Evolutionary conservation across 208 protist species (phyloP), one percentile per base, ranked within the genome.

Genomic region (Crithidia expoeki): DNA sequence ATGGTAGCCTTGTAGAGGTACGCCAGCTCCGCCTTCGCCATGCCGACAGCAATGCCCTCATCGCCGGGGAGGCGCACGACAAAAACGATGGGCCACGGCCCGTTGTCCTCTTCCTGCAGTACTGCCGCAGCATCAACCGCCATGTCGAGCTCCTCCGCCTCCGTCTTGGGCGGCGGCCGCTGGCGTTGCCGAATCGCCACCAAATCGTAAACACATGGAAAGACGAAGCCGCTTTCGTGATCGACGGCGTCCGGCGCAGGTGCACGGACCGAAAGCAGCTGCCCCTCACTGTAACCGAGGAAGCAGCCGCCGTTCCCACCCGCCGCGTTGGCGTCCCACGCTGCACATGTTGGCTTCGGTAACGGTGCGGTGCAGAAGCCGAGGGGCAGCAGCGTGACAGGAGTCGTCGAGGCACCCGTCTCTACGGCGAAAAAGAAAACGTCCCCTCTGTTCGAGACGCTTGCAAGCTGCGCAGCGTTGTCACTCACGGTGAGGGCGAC

Each of bases 401-500:
- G 49, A 11, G 68, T n/a, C 42, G 47, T 23, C 10, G 34, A 17
- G 32, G 27, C 34, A 1, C 25, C 34, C 34, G 55, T 44, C 30
- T 62, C 57, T n/a, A 94, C 77, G 0, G 70, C 60, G 61, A 98
- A 96, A 82, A 99, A 98, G 67, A 99, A 99, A n/a, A 97, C 74
- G 11, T 84, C 93, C 2, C 86, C 87, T 65, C 97, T 81, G 6
- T 32, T 64, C 3, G 93, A 85, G 21, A 90, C 80, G 30, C 95
- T 98, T 19, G 86, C 97, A 4, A 99, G 74, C 50, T 77, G 74
- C 12, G 72, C 63, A 32, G 87, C 86, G 19, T 81, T 76, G 16
- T 74, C 53, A 44, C 84, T 85, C 19, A 98, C 78, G 0, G 76
- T 81, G 32, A 98, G 38, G 4, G 81, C 44, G 42, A 84, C 80